Percentiles rank a stretch among this genome's conserved stretches.
Evolutionary conservation across 768 basidiomycete species (phyloP).

Genomic region (Pleurotus citrinopileatus): DNA sequence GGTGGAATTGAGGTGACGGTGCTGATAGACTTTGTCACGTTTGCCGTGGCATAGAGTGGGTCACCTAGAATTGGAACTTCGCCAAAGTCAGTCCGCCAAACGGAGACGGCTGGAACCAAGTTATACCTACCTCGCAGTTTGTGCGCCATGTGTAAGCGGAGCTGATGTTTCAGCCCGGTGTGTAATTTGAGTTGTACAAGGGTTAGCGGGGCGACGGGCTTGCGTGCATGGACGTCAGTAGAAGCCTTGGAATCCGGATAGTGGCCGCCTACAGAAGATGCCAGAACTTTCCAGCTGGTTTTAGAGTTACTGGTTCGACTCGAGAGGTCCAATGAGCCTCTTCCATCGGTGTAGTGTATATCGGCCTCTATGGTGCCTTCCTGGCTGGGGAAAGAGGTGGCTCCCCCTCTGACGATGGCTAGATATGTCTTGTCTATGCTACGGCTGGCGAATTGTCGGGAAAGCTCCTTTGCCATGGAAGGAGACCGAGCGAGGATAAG

Average conservation of each 20-base stretch:
- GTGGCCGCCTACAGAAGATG: constrained; percentile 49
- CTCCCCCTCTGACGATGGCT: constrained; percentile 57
- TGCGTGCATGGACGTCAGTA: constrained; percentile 10
- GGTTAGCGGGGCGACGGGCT: constrained; percentile 48
- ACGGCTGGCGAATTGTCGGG: constrained; percentile 49
- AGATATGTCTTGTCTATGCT: constrained; percentile 58
- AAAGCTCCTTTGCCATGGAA: constrained; percentile 42
- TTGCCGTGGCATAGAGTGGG: constrained; percentile 40
- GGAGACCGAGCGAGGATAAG: constrained; percentile 51
- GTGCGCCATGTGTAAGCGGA: constrained; percentile 61
- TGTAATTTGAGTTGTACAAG: constrained; percentile 53
- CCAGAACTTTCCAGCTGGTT: constrained; percentile 60
- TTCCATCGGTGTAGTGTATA: constrained; percentile 44
- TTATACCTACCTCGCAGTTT: constrained; percentile 40
- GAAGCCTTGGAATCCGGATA: neutral
- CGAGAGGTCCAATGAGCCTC: constrained; percentile 33
- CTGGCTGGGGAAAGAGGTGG: constrained; percentile 38
- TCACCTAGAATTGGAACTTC: constrained; percentile 71
- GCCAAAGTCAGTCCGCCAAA: neutral
- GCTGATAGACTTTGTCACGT: constrained; percentile 23
- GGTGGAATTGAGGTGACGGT: constrained; percentile 29
- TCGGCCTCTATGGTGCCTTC: constrained; percentile 39
- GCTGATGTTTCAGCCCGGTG: constrained; percentile 70
- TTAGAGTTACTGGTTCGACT: constrained; percentile 31
- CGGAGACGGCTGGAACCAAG: neutral